A percentile compares a stretch with the other conserved stretches of the same genome.
These are phyloP conservation scores for Penstemon newberryi DNA, from an alignment of 257 asterid species.

Conservation along the genomic window DNA sequence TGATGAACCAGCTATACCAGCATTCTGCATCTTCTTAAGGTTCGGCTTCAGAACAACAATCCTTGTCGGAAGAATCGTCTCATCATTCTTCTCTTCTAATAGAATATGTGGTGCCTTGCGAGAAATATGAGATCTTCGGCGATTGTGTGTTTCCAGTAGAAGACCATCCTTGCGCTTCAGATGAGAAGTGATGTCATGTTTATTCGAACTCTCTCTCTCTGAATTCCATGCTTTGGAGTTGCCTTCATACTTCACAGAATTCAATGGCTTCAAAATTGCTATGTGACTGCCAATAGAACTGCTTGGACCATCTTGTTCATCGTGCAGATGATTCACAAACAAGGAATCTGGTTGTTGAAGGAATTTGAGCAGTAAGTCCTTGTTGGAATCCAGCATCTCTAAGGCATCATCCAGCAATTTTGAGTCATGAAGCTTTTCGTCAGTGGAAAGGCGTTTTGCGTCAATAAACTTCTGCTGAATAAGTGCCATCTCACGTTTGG, in stretches of 20 bases:
- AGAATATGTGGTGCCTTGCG: slow-evolving; percentile 29
- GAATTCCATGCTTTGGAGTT: slow-evolving; percentile 36
- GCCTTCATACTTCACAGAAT: slow-evolving; percentile 35
- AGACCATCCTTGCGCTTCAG: slow-evolving; percentile 49
- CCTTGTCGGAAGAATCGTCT: slow-evolving; percentile 35
- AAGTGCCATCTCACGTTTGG: slow-evolving; percentile 44
- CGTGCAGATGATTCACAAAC: slow-evolving; percentile 36
- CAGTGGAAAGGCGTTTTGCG: slow-evolving; percentile 35
- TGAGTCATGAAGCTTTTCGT: slow-evolving; percentile 35
- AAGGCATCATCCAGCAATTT: slow-evolving; percentile 35
- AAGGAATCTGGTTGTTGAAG: slow-evolving; percentile 36
- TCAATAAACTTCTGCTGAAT: slow-evolving; percentile 46
- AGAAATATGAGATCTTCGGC: slow-evolving; percentile 32
- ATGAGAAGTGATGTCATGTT: slow-evolving; percentile 28
- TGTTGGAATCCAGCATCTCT: slow-evolving; percentile 36
- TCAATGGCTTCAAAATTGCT: slow-evolving; percentile 40
- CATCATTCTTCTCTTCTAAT: slow-evolving; percentile 37
- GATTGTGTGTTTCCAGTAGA: slow-evolving; percentile 40
- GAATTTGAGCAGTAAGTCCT: slow-evolving; percentile 37
- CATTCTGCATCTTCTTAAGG: slow-evolving; percentile 35
- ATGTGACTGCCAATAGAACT: slow-evolving; percentile 36
- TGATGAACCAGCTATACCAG: slow-evolving; percentile 31
- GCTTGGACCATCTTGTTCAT: slow-evolving; percentile 35
- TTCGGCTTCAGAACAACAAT: slow-evolving; percentile 60
- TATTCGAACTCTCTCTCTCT: slow-evolving; percentile 33